Base-by-base conservation (phyloP, 805 yeast genomes). In the Candida piceae region DNA sequence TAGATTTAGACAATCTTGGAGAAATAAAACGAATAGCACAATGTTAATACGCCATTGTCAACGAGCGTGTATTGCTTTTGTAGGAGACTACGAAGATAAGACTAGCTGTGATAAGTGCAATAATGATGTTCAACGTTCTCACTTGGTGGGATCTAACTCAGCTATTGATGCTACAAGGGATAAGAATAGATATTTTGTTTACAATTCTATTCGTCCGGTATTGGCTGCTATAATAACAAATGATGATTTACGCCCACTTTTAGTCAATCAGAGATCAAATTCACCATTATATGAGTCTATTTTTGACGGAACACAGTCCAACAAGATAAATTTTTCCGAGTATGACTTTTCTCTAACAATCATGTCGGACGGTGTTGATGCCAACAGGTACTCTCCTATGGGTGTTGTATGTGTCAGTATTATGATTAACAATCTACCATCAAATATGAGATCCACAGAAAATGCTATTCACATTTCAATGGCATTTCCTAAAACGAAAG, bases 401-500 rank as follows among this genome's bases (percentile, higher is more conserved):
- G 23, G 23, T 7, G 10, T 21, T 7, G 23, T 7, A 21, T 7
- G 7, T 7, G 10, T 21, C 10, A 7, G 23, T 10, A 21, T 21
- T 7, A 21, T 21, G 23, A 21, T 21, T 10, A 21, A 21, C 10
- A 10, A 21, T 7, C 23, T 21, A 7, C 23, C 23, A 7, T 21
- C 10, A 10, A 10, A 7, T 21, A 10, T 7, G 10, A 21, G 23
- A 10, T 21, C 10, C 23, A 21, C 7, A 21, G 23, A 7, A 7
- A 21, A 10, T 7, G 23, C 9, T 7, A 10, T 21, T 7, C 23
- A 21, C 10, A 21, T 21, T 10, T 7, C 23, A 21, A 21, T 10
- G 23, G 23, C 23, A 21, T 21, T 21, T 21, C 23, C 23, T 40
- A n/a, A n/a, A n/a, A n/a, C n/a, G n/a, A n/a, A n/a, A n/a, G n/a